Percentiles rank a stretch among this genome's conserved stretches.
These are phyloP conservation scores for Adansonia digitata DNA, from an alignment of 345 rosid genomes.

Conservation along the genomic window DNA sequence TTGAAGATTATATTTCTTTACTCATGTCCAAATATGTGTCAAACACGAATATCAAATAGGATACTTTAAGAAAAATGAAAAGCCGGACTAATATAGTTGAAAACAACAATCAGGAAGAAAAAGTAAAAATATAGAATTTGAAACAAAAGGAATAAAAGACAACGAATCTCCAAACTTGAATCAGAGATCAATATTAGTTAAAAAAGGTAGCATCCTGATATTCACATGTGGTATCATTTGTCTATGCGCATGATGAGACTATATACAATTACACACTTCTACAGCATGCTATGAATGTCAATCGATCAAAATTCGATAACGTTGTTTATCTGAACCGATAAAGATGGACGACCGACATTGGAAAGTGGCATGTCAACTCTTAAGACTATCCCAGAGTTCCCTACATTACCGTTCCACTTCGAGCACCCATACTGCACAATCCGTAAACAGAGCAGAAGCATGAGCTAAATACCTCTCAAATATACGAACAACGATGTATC, in stretches of 20 bases:
- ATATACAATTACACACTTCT: slow-evolving; percentile 35
- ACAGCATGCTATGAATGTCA: background rate
- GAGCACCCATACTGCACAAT: slow-evolving; percentile 75
- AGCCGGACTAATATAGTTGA: background rate
- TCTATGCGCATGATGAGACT: slow-evolving; percentile 1
- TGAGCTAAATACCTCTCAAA: background rate
- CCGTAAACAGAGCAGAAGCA: background rate
- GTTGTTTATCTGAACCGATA: slow-evolving; percentile 73
- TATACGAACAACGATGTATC: background rate
- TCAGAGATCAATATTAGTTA: background rate
- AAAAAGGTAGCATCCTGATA: background rate
- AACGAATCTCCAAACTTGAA: background rate
- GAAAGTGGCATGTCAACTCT: slow-evolving; percentile 70
- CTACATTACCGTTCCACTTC: slow-evolving; percentile 86
- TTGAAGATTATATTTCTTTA: too few species aligned
- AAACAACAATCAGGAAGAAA: background rate
- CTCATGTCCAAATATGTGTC: too few species aligned
- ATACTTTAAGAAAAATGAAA: background rate
- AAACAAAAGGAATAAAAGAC: background rate
- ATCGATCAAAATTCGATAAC: slow-evolving; percentile 69
- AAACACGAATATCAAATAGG: too few species aligned
- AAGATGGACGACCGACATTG: slow-evolving; percentile 56
- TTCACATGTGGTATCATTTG: slow-evolving; percentile 24
- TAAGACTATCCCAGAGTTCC: slow-evolving; percentile 70
- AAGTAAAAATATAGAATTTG: background rate